Conservation (phyloP, 441 rosid genomes). For the Hypseocharis bilobata region DNA sequence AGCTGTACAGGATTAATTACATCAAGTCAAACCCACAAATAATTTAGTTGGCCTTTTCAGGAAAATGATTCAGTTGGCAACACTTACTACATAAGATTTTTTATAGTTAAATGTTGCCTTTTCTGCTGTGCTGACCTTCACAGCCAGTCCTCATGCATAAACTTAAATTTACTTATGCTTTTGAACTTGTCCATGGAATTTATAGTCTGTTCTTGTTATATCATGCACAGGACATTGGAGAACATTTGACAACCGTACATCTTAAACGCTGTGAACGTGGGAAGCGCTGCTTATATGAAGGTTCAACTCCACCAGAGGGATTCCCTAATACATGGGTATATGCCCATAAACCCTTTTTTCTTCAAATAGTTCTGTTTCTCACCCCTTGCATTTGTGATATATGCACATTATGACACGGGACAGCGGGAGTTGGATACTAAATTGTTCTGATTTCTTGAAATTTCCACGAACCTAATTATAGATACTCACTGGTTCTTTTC, state of each 20-base stretch:
- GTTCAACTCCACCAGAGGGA: conserved; percentile 74
- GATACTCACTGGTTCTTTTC: not conserved
- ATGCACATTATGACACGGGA: not conserved
- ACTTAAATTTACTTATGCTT: too few relatives aligned
- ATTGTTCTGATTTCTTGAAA: not conserved
- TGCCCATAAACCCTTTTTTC: conserved; percentile 1
- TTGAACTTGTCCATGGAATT: too few relatives aligned
- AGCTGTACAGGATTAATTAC: not conserved
- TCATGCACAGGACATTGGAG: conserved; percentile 61
- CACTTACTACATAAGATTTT: too few relatives aligned
- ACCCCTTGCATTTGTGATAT: not conserved
- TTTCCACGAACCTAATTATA: not conserved
- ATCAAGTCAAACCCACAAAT: not conserved
- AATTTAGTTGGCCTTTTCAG: not conserved
- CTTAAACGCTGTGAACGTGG: conserved; percentile 82
- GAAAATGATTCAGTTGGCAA: not conserved
- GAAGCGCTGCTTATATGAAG: conserved; percentile 76
- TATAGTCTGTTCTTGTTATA: conserved; percentile 1
- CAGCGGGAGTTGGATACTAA: not conserved
- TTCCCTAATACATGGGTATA: conserved; percentile 87
- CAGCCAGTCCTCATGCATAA: too few relatives aligned
- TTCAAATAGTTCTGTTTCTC: not conserved
- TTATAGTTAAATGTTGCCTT: not conserved
- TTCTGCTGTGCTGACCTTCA: too few relatives aligned
- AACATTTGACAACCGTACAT: conserved; percentile 67